These are phyloP conservation scores for Rusavskia elegans DNA, from an alignment of 495 filamentous ascomycete species.

Conservation along the genomic window DNA sequence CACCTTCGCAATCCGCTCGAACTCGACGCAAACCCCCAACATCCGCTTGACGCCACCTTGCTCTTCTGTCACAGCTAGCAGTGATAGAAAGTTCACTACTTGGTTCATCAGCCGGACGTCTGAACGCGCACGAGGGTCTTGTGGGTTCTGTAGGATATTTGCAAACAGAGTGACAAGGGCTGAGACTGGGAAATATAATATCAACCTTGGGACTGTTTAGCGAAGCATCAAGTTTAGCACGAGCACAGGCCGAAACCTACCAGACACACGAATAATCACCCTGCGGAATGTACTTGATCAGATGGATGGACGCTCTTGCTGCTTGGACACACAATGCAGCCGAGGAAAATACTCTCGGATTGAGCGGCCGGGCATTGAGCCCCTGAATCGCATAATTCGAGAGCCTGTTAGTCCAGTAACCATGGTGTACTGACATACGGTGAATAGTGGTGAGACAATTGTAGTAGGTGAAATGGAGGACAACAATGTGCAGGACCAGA, in stretches of 20 bases:
- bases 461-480: conserved; percentile 93
- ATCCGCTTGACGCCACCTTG: conserved; percentile 83
- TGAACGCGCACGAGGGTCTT: conserved; percentile 70
- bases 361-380: conserved; percentile 74
- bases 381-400: conserved; percentile 94
- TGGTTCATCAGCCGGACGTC: conserved; percentile 84
- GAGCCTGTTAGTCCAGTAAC: conserved; percentile 91
- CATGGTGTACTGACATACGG: conserved; percentile 95
- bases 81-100: conserved; percentile 78
- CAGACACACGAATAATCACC: conserved; percentile 92
- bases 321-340: conserved; percentile 84
- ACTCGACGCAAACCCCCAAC: conserved; percentile 83
- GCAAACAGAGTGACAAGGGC: conserved; percentile 91
- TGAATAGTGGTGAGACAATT: conserved; percentile 96
- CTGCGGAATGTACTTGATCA: conserved; percentile 91
- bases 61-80: conserved; percentile 58
- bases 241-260: conserved; percentile 34
- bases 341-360: conserved; percentile 88
- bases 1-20: conserved; percentile 83
- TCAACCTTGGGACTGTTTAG: conserved; percentile 44
- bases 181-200: conserved; percentile 93
- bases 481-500: conserved; percentile 78
- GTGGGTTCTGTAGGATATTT: conserved; percentile 91
- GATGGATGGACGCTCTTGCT: conserved; percentile 78
- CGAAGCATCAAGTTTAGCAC: not conserved